Percentiles rank a stretch among this genome's conserved stretches.
Evolutionary conservation across 2,329 filamentous ascomycete species (phyloP).

Genomic region (Hypoxylon sp.): DNA sequence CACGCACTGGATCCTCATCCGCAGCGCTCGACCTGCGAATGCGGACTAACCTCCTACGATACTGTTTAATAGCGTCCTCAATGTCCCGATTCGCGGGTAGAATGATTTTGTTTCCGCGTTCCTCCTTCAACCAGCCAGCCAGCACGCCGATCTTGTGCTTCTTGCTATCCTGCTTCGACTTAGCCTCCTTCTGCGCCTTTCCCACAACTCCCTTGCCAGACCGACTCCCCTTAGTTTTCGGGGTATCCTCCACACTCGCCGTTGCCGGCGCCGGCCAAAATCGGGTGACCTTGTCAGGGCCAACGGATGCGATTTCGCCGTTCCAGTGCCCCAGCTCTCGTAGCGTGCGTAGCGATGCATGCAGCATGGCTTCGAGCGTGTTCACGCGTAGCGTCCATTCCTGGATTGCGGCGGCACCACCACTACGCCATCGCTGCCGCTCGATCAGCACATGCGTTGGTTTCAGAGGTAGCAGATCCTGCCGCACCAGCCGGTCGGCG

Average conservation of each 20-base stretch:
- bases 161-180: constrained; percentile 63
- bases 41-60: constrained; percentile 45
- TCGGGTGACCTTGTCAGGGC: constrained; percentile 67
- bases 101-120: constrained; percentile 39
- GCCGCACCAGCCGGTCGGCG: constrained; percentile 55
- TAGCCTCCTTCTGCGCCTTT: constrained; percentile 54
- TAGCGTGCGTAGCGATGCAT: constrained; percentile 76
- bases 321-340: constrained; percentile 60
- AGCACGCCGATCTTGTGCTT: constrained; percentile 76
- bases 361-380: constrained; percentile 85
- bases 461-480: constrained; percentile 62
- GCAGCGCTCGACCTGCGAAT: constrained; percentile 45
- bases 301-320: constrained; percentile 65
- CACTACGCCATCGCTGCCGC: constrained; percentile 73
- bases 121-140: constrained; percentile 64
- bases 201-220: constrained; percentile 7
- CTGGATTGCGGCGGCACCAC: constrained; percentile 74
- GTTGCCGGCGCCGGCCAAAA: constrained; percentile 63
- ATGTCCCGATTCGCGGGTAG: constrained; percentile 30
- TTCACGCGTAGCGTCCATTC: constrained; percentile 91
- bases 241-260: constrained; percentile 19
- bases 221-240: constrained; percentile 13
- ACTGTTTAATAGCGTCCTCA: constrained; percentile 29
- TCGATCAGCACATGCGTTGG: constrained; percentile 81
- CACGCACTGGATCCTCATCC: constrained; percentile 54